Evolutionary conservation across 2,329 filamentous ascomycete genomes (phyloP).

Genomic region (Elsinoe perseae): DNA sequence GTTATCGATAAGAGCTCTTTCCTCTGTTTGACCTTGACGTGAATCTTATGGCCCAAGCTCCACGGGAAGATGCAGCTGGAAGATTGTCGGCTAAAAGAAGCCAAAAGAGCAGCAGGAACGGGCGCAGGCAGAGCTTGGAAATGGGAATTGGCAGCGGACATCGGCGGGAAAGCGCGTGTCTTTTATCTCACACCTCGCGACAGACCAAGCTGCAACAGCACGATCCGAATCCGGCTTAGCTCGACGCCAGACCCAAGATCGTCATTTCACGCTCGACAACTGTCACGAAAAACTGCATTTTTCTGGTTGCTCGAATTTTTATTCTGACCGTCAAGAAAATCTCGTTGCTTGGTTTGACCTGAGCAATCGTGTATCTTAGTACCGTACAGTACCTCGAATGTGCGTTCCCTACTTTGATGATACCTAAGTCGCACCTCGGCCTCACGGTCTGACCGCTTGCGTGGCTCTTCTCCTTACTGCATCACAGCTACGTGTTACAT

Average conservation of each 20-base stretch:
- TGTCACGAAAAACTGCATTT: slow-evolving; percentile 8
- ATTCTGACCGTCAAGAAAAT: not conserved
- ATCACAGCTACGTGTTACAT: not conserved
- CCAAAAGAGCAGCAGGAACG: not conserved
- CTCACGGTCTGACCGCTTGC: not conserved
- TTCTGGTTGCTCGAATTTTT: not conserved
- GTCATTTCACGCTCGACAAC: not conserved
- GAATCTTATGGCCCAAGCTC: slow-evolving; percentile 4
- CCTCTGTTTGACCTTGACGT: not conserved
- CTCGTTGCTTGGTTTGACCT: not conserved
- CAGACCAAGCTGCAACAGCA: not conserved
- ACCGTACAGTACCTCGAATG: not conserved
- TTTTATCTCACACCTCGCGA: slow-evolving; percentile 3
- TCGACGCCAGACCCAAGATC: not conserved
- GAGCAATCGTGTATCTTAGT: not conserved
- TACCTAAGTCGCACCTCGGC: not conserved
- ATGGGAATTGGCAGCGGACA: slow-evolving; percentile 11
- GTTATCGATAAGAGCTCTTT: slow-evolving; percentile 10
- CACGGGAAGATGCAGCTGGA: slow-evolving; percentile 1
- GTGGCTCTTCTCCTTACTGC: not conserved
- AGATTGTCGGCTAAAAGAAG: slow-evolving; percentile 1
- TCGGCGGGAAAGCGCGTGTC: slow-evolving; percentile 7
- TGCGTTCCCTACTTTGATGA: not conserved
- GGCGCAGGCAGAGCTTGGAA: not conserved
- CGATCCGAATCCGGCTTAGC: not conserved